Evolutionary conservation across 2,329 filamentous ascomycete genomes (phyloP), one percentile per base, ranked within the genome.

Genomic region (Bipolaris gigantea): DNA sequence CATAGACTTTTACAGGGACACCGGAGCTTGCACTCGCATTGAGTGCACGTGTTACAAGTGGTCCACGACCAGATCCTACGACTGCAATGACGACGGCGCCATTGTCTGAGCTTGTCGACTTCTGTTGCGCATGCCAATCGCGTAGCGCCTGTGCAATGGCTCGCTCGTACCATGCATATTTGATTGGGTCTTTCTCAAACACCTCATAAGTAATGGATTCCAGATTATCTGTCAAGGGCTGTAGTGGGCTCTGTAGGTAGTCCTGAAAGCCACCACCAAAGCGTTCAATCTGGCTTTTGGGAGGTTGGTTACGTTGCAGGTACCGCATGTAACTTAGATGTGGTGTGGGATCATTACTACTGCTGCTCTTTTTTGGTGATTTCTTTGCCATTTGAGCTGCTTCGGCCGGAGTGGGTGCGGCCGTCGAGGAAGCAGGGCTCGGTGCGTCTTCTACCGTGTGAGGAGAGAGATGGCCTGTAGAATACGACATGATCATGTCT

Each of bases 141-240:
- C 78, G 81, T 57, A 99, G 80, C 0, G 94, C 93, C 60, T 89
- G 85, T 4, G 85, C 84, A 52, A 95, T 88, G 13, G 94, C 94
- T 41, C 83, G 81, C 73, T 97, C 92, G 71, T 99, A 99, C 81
- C 93, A 95, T 60, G 92, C 87, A 72, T 99, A 99, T 76, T 99
- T 99, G 76, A 99, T 89, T 0, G 94, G 94, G 61, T 99, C 95
- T 63, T 95, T 95, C 73, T 99, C 94, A 67, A 99, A 99, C 2
- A 97, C 93, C 72, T 99, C 94, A 73, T 99, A 99, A 0, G 94
- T 99, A 38, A 96, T 89, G 42, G 92, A 96, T 73, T 99, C 95
- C 13, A 99, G 82, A 65, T 99, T 99, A 74, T 99, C 94, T 0
- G 93, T 93, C 13, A 99, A 81, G 0, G 94, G 94, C 73, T 99